Evolutionary conservation across 306 rosid species (phyloP), one percentile per base, ranked within the genome.

Genomic region (Glycine latifolia): DNA sequence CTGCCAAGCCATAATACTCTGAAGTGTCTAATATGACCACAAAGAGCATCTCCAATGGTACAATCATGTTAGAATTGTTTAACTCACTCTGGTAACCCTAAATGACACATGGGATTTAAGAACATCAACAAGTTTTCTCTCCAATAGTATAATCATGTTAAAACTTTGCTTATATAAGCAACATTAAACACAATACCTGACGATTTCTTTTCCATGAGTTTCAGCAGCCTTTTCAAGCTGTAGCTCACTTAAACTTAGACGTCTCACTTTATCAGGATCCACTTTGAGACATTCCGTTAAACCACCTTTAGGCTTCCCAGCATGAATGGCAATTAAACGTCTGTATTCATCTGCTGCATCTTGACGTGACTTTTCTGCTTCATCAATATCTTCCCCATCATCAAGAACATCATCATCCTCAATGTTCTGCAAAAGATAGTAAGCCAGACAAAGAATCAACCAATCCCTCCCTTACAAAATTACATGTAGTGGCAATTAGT

Each of bases 291-390:
- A 83, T 74, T 91, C 95, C 9, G 49, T 83, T 86, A 96, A 44
- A 71, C 99, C 98, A 82, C 99, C 99, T 89, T 96, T 94, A 50
- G 99, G 99, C 86, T 94, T 93, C 72, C 99, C 97, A 65, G 99
- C 96, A 89, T 96, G 98, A 92, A 96, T 90, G 84, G 99, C 97
- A 74, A 96, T 96, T 76, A 96, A 85, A 74, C 85, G 88, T 78
- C 81, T 91, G 61, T 96, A 96, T 70, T 92, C 92, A 44, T 90
- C 88, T 35, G 98, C 88, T 53, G 43, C 81, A 81, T 69, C 16
- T 31, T 90, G 90, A 17, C 73, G 74, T 4, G 77, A 31, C 78
- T 77, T 91, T 67, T 85, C 92, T 44, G 49, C 81, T 56, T 81
- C 87, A 48, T 88, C 93, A 71, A 0, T 12, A 58, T 89, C 91